phyloP scores from a whole-genome alignment of 1,139 yeast species.

The Yamadazyma siamensis region DNA sequence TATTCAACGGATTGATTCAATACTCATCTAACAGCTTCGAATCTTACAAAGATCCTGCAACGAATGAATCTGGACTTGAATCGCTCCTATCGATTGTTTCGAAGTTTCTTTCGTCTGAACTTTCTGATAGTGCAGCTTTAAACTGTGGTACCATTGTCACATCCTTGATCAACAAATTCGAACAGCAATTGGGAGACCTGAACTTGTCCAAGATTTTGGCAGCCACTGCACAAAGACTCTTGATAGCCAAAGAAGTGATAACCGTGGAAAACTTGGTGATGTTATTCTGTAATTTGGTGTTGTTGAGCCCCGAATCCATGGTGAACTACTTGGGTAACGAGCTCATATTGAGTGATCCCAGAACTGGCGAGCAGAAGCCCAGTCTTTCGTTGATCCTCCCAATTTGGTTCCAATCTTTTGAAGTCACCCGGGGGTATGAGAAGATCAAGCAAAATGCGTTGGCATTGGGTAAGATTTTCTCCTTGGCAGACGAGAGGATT shows the following conservation, averaged over 20 bases:
- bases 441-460: conserved; percentile 67
- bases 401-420: conserved; percentile 82
- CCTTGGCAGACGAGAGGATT: conserved; percentile 54
- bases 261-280: conserved; percentile 74
- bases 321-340: conserved; percentile 51
- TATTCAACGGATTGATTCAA: conserved; percentile 60
- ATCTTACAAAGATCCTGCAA: conserved; percentile 32
- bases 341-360: conserved; percentile 31
- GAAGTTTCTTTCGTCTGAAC: conserved; percentile 64
- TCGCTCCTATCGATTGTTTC: conserved; percentile 60
- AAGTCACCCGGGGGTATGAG: conserved; percentile 74
- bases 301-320: conserved; percentile 57
- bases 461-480: conserved; percentile 62
- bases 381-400: conserved; percentile 34
- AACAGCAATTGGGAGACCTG: conserved; percentile 43
- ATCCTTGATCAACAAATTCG: conserved; percentile 61
- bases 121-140: conserved; percentile 78
- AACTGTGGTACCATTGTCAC: conserved; percentile 69
- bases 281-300: conserved; percentile 72
- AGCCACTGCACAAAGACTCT: conserved; percentile 68
- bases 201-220: conserved; percentile 59
- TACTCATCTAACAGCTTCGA: conserved; percentile 47
- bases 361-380: conserved; percentile 18
- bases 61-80: conserved; percentile 49
- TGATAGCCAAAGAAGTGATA: conserved; percentile 62